phyloP scores from a whole-genome alignment of 495 filamentous ascomycete species.

The Penicillium steckii region DNA sequence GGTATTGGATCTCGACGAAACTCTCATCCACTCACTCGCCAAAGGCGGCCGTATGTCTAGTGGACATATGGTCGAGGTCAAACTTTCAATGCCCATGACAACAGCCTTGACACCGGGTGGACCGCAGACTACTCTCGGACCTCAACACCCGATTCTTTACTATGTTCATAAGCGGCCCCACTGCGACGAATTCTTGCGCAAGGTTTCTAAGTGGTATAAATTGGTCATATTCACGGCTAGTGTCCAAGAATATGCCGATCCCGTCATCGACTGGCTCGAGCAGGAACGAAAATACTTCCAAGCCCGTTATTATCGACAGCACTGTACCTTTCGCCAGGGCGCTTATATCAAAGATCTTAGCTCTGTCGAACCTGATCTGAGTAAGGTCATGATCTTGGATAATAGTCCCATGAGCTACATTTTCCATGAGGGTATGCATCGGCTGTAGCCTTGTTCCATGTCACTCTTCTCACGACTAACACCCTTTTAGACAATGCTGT shows the following conservation, averaged over 20 bases:
- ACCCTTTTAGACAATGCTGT: constrained; percentile 29
- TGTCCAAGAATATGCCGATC: constrained; percentile 97
- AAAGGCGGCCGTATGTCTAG: constrained; percentile 95
- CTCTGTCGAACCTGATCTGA: constrained; percentile 92
- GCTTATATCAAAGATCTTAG: constrained; percentile 98
- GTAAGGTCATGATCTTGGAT: constrained; percentile 96
- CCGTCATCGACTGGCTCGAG: constrained; percentile 98
- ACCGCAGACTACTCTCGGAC: constrained; percentile 62
- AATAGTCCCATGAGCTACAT: constrained; percentile 98
- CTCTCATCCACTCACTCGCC: constrained; percentile 93
- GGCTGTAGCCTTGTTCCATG: neutral
- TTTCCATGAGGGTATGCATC: constrained; percentile 84
- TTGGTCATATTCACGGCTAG: constrained; percentile 96
- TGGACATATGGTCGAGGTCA: constrained; percentile 98
- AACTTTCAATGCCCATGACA: constrained; percentile 65
- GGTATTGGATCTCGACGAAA: constrained; percentile 95
- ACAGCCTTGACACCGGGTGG: constrained; percentile 61
- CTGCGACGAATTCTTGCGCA: constrained; percentile 94
- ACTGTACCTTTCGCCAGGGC: constrained; percentile 91
- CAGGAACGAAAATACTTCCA: constrained; percentile 94
- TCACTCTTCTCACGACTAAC: constrained; percentile 8
- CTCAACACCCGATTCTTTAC: constrained; percentile 95
- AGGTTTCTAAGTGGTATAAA: constrained; percentile 97
- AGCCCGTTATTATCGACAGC: constrained; percentile 88
- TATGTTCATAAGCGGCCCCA: constrained; percentile 97